Conservation (phyloP, 345 rosid genomes). For the Psidium friedrichsthalianum region DNA sequence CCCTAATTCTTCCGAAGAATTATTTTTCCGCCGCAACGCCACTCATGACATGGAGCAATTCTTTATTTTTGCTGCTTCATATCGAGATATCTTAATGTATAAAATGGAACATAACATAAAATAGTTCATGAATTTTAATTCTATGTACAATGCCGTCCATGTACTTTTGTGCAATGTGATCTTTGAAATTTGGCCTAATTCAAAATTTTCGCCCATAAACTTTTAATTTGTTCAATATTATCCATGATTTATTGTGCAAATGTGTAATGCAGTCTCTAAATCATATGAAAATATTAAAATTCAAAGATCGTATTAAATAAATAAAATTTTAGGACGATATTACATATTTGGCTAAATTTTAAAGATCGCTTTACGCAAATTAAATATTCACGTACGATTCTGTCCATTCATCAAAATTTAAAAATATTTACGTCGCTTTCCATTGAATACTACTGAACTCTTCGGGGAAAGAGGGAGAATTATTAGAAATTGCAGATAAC, state of each 20-base stretch:
- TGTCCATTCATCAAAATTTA: rapidly evolving
- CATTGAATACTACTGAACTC: background rate
- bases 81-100: no score
- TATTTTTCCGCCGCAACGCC: rapidly evolving
- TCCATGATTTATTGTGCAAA: no score
- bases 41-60: rapidly evolving
- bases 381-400: rapidly evolving
- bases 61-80: background rate
- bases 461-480: background rate
- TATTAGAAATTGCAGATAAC: background rate
- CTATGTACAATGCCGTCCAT: rapidly evolving
- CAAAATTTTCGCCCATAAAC: rapidly evolving
- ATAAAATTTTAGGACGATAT: no score
- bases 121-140: rapidly evolving
- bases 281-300: no score
- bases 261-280: no score
- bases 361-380: rapidly evolving
- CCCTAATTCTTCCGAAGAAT: background rate
- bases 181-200: background rate
- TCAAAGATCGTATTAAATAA: no score
- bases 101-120: rapidly evolving
- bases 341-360: background rate
- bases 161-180: rapidly evolving
- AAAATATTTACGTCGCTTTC: background rate
- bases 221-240: no score